Evolutionary conservation across 345 rosid species (phyloP).

Genomic region (Moringa oleifera): DNA sequence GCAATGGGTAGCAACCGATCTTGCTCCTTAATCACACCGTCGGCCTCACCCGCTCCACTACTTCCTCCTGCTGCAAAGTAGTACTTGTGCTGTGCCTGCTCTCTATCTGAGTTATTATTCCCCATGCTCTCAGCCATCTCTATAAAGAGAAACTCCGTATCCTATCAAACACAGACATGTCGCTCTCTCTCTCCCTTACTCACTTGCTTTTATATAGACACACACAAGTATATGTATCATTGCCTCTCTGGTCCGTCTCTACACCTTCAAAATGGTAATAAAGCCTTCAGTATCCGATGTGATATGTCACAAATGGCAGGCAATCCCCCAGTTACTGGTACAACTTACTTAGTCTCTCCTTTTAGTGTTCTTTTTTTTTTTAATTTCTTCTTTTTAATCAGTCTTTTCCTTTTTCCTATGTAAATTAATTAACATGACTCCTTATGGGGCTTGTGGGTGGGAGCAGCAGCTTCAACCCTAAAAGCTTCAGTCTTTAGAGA

Average conservation of each 20-base stretch:
- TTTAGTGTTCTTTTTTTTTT: background rate
- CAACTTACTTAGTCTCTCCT: too few species aligned
- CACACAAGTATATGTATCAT: conserved; percentile 12
- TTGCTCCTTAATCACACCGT: conserved; percentile 50
- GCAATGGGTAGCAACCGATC: conserved; percentile 68
- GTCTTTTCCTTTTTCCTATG: background rate
- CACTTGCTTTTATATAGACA: conserved; percentile 15
- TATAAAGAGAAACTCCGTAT: conserved; percentile 13
- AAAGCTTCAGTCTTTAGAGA: conserved; percentile 11
- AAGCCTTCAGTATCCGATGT: too few species aligned
- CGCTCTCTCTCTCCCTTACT: conserved; percentile 3
- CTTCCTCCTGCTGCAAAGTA: conserved; percentile 21
- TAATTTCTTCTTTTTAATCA: too few species aligned
- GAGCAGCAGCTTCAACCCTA: conserved; percentile 15
- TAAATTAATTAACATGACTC: background rate
- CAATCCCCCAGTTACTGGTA: too few species aligned
- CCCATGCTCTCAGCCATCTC: background rate
- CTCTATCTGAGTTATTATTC: too few species aligned
- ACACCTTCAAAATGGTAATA: too few species aligned
- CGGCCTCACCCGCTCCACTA: conserved; percentile 30
- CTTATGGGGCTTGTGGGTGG: conserved; percentile 5
- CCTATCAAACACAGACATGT: conserved; percentile 30
- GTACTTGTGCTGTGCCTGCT: too few species aligned
- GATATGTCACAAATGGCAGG: too few species aligned
- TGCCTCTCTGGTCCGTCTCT: too few species aligned